These are phyloP conservation scores for Nyctanthes arbortristis DNA, from an alignment of 257 asterid species.

Conservation along the genomic window DNA sequence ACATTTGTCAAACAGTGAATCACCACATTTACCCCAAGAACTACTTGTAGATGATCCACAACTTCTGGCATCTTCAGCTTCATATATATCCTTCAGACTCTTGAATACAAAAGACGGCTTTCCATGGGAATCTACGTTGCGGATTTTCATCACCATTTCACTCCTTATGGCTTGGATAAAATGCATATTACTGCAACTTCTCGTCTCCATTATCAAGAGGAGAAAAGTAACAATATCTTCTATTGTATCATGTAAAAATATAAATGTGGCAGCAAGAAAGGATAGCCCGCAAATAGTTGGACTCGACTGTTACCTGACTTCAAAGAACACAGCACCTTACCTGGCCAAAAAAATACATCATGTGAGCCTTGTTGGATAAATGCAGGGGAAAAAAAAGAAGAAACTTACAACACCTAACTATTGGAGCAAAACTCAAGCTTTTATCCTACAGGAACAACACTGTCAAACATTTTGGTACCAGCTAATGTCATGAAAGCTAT, in stretches of 20 bases:
- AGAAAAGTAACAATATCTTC: constrained; percentile 4
- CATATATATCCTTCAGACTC: constrained; percentile 47
- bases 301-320: background rate
- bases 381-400: background rate
- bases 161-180: constrained; percentile 52
- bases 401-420: background rate
- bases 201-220: constrained; percentile 51
- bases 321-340: background rate
- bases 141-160: constrained; percentile 38
- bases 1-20: constrained; percentile 26
- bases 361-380: background rate
- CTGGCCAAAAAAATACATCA: background rate
- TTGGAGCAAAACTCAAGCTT: background rate
- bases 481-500: background rate
- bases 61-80: constrained; percentile 37
- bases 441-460: background rate
- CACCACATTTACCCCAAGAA: constrained; percentile 1
- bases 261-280: constrained; percentile 18
- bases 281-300: constrained; percentile 1
- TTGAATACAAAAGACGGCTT: constrained; percentile 43
- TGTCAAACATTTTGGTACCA: background rate
- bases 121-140: constrained; percentile 39
- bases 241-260: constrained; percentile 11
- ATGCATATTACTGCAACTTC: constrained; percentile 45
- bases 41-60: constrained; percentile 5